A percentile compares a stretch with the other conserved stretches of the same genome.
phyloP scores from a whole-genome alignment of 768 basidiomycete genomes.

The Gloeophyllum trabeum region DNA sequence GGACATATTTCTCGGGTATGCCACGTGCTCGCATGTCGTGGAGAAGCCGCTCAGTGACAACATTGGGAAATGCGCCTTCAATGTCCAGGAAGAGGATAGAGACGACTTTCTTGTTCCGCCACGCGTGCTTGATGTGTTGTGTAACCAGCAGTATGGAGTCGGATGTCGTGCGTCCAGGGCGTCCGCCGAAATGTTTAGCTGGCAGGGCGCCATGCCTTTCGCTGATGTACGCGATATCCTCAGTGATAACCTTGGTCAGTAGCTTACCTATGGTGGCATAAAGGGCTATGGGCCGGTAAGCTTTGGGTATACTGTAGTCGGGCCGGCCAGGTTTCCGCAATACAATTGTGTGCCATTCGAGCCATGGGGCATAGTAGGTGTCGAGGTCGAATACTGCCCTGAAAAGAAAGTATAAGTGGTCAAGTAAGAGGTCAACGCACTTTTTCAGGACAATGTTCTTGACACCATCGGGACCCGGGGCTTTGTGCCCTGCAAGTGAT shows the following conservation, averaged over 20 bases:
- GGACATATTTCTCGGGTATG: slow-evolving; percentile 15
- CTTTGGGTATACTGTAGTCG: slow-evolving; percentile 20
- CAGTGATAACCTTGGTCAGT: slow-evolving; percentile 12
- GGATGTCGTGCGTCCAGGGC: slow-evolving; percentile 24
- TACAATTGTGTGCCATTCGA: slow-evolving; percentile 16
- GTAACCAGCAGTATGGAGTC: slow-evolving; percentile 16
- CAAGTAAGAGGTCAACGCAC: slow-evolving; percentile 4
- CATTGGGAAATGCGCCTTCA: slow-evolving; percentile 30
- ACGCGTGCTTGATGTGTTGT: slow-evolving; percentile 6
- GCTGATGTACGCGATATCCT: slow-evolving; percentile 11
- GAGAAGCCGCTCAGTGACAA: slow-evolving; percentile 16
- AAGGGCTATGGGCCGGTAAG: slow-evolving; percentile 26
- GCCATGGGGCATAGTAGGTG: slow-evolving; percentile 10
- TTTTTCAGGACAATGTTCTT: slow-evolving; percentile 13
- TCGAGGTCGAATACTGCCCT: slow-evolving; percentile 6
- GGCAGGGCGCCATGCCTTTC: slow-evolving; percentile 25
- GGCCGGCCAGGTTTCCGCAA: slow-evolving; percentile 23
- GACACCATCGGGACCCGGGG: slow-evolving; percentile 12
- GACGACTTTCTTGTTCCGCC: slow-evolving; percentile 22
- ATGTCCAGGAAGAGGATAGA: slow-evolving; percentile 29
- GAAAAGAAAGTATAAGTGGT: slow-evolving; percentile 8
- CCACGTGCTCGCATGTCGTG: slow-evolving; percentile 19
- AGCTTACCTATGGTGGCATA: slow-evolving; percentile 20
- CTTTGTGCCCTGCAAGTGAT: slow-evolving; percentile 10
- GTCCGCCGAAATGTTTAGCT: slow-evolving; percentile 23